Base-by-base conservation (phyloP, 768 basidiomycete species). In the Albatrellus ellisii region DNA sequence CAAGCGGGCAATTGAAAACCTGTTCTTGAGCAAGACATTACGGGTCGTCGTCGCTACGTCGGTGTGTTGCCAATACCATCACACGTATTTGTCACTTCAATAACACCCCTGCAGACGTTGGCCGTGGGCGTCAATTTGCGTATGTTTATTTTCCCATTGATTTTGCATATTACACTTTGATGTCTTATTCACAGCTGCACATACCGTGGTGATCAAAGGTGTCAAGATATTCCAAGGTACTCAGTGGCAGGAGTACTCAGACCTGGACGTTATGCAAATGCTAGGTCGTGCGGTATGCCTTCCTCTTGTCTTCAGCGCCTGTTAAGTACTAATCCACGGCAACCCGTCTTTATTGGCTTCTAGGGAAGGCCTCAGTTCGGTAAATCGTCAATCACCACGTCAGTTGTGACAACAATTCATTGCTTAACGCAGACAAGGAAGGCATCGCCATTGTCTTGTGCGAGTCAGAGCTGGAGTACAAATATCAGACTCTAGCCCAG, bases 121-220 rank as follows among this genome's bases (percentile, higher is more conserved):
- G 92, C 95, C 0, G 90, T 97, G 28, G 94, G 95, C 1, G 89
- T 98, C 26, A 98, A 99, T 56, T 68, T 98, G 41, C 95, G 88
- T 88, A 54, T 49, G 78, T 63, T 15, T 8, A 18, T 26, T 36
- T 34, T 22, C 22, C 4, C 36, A 5, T 24, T 22, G 12, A 29
- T 29, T 35, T 33, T 42, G 31, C 33, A 11, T 41, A 10, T 18
- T 21, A 17, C 43, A 29, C 36, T 43, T 9, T 18, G 24, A 45
- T 8, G 32, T 9, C 20, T 20, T 3, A 15, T 12, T 37, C 28
- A 40, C 47, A 90, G 87, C 94, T 36, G 91, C 92, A 1, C 87
- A 94, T 53, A 84, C 84, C 48, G 94, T 94, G 37, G 74, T 97
- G 46, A 82, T 99, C 52, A 89, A 88, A 52, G 94, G 92, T 3